A percentile compares a stretch with the other conserved stretches of the same genome.
phyloP scores from a whole-genome alignment of 768 basidiomycete genomes.

The Hypsizygus marmoreus region DNA sequence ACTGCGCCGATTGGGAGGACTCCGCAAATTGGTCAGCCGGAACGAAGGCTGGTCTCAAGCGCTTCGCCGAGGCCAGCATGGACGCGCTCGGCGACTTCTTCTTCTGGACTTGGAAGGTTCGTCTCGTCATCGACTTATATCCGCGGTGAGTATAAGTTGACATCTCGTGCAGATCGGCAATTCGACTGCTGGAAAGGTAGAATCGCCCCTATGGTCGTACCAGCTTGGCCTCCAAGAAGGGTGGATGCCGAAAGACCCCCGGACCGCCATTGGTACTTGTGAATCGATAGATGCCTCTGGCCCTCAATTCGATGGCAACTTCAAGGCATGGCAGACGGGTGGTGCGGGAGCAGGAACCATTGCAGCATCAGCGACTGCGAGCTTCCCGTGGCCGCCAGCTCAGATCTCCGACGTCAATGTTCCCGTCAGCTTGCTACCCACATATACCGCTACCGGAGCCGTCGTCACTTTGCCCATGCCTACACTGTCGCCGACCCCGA shows the following conservation, averaged over 20 bases:
- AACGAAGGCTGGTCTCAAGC: conserved; percentile 33
- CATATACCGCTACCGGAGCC: conserved; percentile 70
- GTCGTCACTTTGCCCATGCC: conserved; percentile 55
- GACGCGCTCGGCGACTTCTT: conserved; percentile 36
- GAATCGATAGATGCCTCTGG: conserved; percentile 47
- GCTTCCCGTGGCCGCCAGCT: conserved; percentile 65
- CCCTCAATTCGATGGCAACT: conserved; percentile 42
- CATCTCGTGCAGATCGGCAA: conserved; percentile 33
- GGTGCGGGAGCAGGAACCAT: conserved; percentile 56
- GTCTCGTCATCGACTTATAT: conserved; percentile 8
- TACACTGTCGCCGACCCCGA: conserved; percentile 37
- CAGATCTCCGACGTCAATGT: conserved; percentile 39
- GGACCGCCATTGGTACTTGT: conserved; percentile 61
- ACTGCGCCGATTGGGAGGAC: conserved; percentile 39
- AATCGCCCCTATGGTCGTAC: conserved; percentile 54
- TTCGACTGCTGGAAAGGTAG: conserved; percentile 36
- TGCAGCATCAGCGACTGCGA: conserved; percentile 41
- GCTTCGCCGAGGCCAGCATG: conserved; percentile 56
- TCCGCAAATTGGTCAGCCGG: conserved; percentile 54
- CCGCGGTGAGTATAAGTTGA: conserved; percentile 1
- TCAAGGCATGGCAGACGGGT: conserved; percentile 70
- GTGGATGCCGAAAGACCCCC: conserved; percentile 56
- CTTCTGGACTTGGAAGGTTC: conserved; percentile 57
- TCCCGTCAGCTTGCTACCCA: conserved; percentile 51
- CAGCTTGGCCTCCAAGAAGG: conserved; percentile 41